A percentile compares a stretch with the other conserved stretches of the same genome.
phyloP scores from a whole-genome alignment of 805 yeast genomes.

The Yamadazyma phyllophila region DNA sequence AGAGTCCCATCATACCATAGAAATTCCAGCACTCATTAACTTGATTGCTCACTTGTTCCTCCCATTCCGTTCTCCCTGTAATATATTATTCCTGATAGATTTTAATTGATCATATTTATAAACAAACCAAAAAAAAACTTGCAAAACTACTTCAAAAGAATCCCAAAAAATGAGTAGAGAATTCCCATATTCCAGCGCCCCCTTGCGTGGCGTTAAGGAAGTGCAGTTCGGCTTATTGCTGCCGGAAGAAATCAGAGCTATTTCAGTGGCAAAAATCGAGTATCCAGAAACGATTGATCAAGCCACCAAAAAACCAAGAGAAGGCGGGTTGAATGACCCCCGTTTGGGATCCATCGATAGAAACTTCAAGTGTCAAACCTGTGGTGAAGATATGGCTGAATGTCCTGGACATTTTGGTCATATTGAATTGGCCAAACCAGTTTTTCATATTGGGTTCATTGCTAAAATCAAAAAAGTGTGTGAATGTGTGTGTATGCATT shows the following conservation, averaged over 20 bases:
- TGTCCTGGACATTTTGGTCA: conserved; percentile 99
- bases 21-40: conserved; percentile 27
- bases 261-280: conserved; percentile 96
- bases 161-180: conserved; percentile 40
- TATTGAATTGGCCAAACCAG: conserved; percentile 97
- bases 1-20: conserved; percentile 2
- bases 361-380: conserved; percentile 96
- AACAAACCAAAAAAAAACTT: conserved; percentile 6
- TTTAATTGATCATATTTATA: conserved; percentile 11
- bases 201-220: conserved; percentile 94
- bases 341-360: conserved; percentile 96
- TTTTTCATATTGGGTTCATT: conserved; percentile 96
- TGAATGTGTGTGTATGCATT: conserved; percentile 97
- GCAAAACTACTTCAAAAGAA: conserved; percentile 12
- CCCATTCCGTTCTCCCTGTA: conserved; percentile 2
- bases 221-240: conserved; percentile 97
- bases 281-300: conserved; percentile 99
- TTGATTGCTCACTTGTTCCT: conserved; percentile 24
- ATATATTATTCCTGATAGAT: conserved; percentile 5
- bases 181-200: conserved; percentile 96
- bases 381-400: conserved; percentile 99
- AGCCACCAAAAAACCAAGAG: conserved; percentile 89
- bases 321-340: conserved; percentile 96
- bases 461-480: conserved; percentile 91
- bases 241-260: conserved; percentile 94